Base-by-base conservation (phyloP, 78 protist species). In the Dictyostelium intermedium region DNA sequence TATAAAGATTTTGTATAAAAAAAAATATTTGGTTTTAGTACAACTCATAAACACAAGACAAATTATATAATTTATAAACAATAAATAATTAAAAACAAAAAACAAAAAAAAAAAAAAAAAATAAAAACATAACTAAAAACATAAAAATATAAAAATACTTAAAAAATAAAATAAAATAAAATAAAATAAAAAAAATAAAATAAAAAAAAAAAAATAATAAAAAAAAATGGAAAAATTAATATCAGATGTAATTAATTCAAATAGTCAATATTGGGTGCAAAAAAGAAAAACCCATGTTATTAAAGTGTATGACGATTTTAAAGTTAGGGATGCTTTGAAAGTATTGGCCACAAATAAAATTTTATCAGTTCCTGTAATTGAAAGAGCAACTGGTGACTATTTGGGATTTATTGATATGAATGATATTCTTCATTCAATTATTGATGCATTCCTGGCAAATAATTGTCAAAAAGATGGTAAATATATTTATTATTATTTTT, bases 341-440 rank as follows among this genome's bases (percentile, higher is more conserved):
- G 14, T 89, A 18, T 25, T 89, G 16, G 30, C 86, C 1, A 6
- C 66, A 5, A 61, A 79, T 41, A 27, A 80, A 14, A 89, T 89
- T 7, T 77, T 89, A 32, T 89, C 93, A 27, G 3, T 89, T 8
- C 93, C 93, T 43, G 86, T 89, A 1, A 80, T 45, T 1, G 93
- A 89, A 14, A 73, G 35, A 35, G 20, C 72, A 11, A 80, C 63
- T 45, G 82, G 70, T 61, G 92, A 87, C 5, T 89, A 63, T 43
- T 25, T 89, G 10, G 93, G 93, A 16, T 89, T 89, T 32, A 47
- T 89, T 10, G 93, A 89, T 80, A 80, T 89, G 86, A 80, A 79
- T 47, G 93, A 89, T 80, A 69, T 89, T 34, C 18, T 89, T 2
- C 70, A 63, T 27, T 39, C 81, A 37, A 60, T 89, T 35, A 41